Percentiles rank a stretch among this genome's conserved stretches.
phyloP scores from a whole-genome alignment of 1,284 basidiomycete species.

The Puccinia horiana region DNA sequence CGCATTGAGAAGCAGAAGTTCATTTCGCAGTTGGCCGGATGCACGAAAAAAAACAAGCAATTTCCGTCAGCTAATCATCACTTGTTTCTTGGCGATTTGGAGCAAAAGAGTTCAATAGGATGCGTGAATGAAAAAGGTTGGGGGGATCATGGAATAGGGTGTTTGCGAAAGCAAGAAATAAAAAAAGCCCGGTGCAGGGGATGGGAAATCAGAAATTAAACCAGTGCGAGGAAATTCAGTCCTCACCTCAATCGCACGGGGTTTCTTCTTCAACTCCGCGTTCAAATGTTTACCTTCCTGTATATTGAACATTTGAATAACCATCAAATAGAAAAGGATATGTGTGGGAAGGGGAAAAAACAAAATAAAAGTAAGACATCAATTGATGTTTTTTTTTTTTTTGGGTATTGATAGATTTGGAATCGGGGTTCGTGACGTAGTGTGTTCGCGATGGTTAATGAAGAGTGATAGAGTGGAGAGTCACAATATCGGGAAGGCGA shows the following conservation, averaged over 20 bases:
- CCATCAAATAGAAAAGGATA: not conserved
- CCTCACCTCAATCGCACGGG: constrained; percentile 58
- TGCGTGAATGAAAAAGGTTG: constrained; percentile 39
- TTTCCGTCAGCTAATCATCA: not conserved
- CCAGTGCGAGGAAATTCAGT: constrained; percentile 56
- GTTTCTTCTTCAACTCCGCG: constrained; percentile 55
- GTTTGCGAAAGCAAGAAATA: not conserved
- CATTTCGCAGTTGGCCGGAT: not conserved
- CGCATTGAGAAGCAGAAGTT: not conserved
- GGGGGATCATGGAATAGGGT: not conserved
- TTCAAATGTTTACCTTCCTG: constrained; percentile 53
- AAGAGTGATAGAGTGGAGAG: not conserved
- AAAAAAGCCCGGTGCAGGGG: not conserved
- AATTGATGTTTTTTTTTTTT: constrained; percentile 15
- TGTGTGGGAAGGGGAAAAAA: not conserved
- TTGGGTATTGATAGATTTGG: not conserved
- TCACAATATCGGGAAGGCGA: not conserved
- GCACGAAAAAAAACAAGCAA: constrained; percentile 23
- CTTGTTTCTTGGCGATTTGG: constrained; percentile 10
- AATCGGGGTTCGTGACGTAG: not conserved
- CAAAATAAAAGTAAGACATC: not conserved
- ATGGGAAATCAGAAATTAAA: not conserved
- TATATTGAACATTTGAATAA: not conserved
- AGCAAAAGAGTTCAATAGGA: constrained; percentile 51
- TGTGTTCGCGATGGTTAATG: not conserved